A percentile compares a stretch with the other conserved stretches of the same genome.
These are phyloP conservation scores for Pythium phragmitis DNA, from an alignment of 352 stramenopile genomes.

Conservation along the genomic window DNA sequence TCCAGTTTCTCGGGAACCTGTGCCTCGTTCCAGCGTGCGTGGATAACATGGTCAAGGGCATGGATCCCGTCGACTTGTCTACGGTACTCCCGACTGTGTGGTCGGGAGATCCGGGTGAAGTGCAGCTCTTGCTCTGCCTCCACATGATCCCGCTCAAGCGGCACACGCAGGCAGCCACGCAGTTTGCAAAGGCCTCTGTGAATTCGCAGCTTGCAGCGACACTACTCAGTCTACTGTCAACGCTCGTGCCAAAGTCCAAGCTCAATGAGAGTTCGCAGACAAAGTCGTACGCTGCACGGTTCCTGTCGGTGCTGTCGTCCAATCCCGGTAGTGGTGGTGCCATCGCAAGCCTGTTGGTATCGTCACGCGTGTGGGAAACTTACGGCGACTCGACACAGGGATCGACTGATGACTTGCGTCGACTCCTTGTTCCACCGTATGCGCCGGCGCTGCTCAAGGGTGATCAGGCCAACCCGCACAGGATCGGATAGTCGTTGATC, in stretches of 20 bases:
- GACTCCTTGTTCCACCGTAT: constrained; percentile 67
- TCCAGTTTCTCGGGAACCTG: constrained; percentile 83
- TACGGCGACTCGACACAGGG: constrained; percentile 80
- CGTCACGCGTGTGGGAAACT: constrained; percentile 81
- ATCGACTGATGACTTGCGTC: constrained; percentile 76
- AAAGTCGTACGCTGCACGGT: constrained; percentile 81
- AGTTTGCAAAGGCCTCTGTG: constrained; percentile 80
- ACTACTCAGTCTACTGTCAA: constrained; percentile 81
- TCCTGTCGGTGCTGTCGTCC: constrained; percentile 79
- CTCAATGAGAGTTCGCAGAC: constrained; percentile 75
- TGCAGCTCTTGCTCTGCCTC: constrained; percentile 81
- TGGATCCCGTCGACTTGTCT: constrained; percentile 74
- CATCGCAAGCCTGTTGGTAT: constrained; percentile 77
- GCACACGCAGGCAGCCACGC: constrained; percentile 80
- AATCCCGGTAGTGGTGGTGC: constrained; percentile 82
- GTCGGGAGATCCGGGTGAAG: constrained; percentile 74
- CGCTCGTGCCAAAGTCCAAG: constrained; percentile 78
- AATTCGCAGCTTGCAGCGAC: constrained; percentile 76
- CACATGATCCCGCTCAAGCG: constrained; percentile 89
- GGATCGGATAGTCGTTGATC: constrained; percentile 51
- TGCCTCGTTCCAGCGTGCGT: constrained; percentile 86
- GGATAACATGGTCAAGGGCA: constrained; percentile 86
- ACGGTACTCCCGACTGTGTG: constrained; percentile 75
- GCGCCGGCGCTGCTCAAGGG: constrained; percentile 76
- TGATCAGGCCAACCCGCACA: constrained; percentile 83